phyloP scores from a whole-genome alignment of 2,329 filamentous ascomycete genomes.

The Mycosphaerelloides madeirae region DNA sequence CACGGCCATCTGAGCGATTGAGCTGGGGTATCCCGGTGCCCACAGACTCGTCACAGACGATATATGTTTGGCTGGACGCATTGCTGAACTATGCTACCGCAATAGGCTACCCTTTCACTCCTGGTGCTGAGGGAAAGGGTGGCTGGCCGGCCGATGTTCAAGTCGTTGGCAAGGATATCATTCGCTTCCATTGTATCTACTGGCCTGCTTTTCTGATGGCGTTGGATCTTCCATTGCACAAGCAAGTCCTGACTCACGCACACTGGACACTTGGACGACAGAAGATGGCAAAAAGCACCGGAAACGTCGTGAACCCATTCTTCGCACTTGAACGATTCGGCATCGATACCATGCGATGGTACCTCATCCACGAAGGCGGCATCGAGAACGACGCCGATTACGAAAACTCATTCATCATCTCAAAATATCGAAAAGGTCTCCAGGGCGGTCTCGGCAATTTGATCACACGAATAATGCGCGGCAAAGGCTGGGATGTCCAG shows the following conservation, averaged over 20 bases:
- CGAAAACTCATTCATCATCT: constrained; percentile 69
- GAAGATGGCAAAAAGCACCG: constrained; percentile 96
- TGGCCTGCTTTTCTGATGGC: constrained; percentile 97
- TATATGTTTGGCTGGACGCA: constrained; percentile 98
- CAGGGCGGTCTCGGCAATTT: constrained; percentile 78
- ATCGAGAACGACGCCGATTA: constrained; percentile 78
- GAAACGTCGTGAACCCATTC: constrained; percentile 93
- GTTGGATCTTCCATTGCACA: constrained; percentile 71
- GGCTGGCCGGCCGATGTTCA: constrained; percentile 92
- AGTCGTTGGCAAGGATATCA: constrained; percentile 92
- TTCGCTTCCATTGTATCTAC: constrained; percentile 94
- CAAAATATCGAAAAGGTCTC: constrained; percentile 73
- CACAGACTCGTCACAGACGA: constrained; percentile 76
- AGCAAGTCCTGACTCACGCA: constrained; percentile 77
- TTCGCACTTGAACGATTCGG: constrained; percentile 86
- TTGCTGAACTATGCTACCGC: constrained; percentile 90
- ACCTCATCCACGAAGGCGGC: constrained; percentile 74
- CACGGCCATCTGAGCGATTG: constrained; percentile 70
- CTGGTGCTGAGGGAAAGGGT: constrained; percentile 56
- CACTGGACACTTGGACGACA: constrained; percentile 90
- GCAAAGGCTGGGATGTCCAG: constrained; percentile 54
- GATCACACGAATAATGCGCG: constrained; percentile 59
- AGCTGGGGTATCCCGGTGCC: constrained; percentile 88
- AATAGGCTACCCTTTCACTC: constrained; percentile 76
- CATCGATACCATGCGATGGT: constrained; percentile 82